Conservation (phyloP, 345 rosid species). For the Salix koriyanagi region DNA sequence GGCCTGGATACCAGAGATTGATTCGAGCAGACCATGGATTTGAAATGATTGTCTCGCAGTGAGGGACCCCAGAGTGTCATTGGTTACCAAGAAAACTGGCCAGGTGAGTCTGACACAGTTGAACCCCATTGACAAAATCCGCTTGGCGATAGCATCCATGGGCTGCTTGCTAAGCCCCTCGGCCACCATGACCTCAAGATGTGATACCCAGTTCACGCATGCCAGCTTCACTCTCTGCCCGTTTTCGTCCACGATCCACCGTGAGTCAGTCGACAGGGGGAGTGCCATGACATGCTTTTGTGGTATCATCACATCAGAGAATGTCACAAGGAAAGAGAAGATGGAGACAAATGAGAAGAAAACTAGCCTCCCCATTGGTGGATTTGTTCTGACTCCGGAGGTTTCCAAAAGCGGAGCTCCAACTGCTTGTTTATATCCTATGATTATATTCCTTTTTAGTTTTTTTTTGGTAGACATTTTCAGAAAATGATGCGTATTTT, state of each 20-base stretch:
- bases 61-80: conserved; percentile 17
- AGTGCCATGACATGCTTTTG: conserved; percentile 3
- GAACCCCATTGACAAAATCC: conserved; percentile 33
- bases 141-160: conserved; percentile 23
- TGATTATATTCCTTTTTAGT: too few relatives aligned
- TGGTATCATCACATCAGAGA: not conserved
- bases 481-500: too few relatives aligned
- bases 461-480: too few relatives aligned
- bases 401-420: not conserved
- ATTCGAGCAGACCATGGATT: conserved; percentile 52
- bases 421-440: not conserved
- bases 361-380: not conserved
- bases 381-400: not conserved
- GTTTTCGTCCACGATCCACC: conserved; percentile 31
- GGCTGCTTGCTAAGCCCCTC: conserved; percentile 45
- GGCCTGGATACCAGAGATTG: conserved; percentile 60
- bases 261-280: conserved; percentile 26
- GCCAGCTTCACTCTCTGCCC: conserved; percentile 33
- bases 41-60: conserved; percentile 50
- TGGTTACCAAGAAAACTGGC: conserved; percentile 36
- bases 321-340: not conserved
- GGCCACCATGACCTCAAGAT: conserved; percentile 34
- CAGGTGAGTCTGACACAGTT: conserved; percentile 43
- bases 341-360: not conserved
- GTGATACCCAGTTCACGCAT: conserved; percentile 37